Base-by-base conservation (phyloP, 805 yeast genomes). In the Ogataea minuta region DNA sequence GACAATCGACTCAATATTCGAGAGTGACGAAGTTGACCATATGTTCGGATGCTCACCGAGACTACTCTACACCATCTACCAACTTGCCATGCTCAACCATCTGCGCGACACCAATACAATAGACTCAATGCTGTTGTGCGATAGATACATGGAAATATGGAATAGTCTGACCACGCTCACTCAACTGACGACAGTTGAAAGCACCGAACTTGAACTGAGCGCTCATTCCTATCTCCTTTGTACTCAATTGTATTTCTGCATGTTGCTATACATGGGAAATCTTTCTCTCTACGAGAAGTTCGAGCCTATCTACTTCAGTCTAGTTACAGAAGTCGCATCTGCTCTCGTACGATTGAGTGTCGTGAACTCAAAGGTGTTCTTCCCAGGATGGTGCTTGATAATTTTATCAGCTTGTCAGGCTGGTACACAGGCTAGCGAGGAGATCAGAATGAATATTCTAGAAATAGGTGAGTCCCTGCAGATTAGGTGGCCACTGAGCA, bases 41-140 rank as follows among this genome's bases (percentile, higher is more conserved):
- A 52, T 62, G 57, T 53, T 58, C 44, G 67, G 67, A 4, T 61
- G 66, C 39, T 60, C 67, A 0, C 64, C 67, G 2, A 34, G 49
- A 29, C 46, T 63, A 10, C 35, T 61, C 3, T 35, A 48, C 34
- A 34, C 49, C 3, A 55, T 61, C 16, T 49, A 55, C 31, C 39
- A 50, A n/a, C 37, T 57, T 4, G 46, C 56, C 5, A 43, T 41
- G 26, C 37, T 54, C 7, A 52, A 50, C 28, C 46, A 53, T 28
- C 13, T 27, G 2, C 29, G 40, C 17, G 49, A 49, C 14, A 20
- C 24, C 3, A 28, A 24, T 5, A 9, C 21, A 3, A 31, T 52
- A 15, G 41, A 31, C 8, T 14, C 30, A 6, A 19, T 29, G 8
- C 24, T 33, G 13, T 36, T 29, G 21, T 11, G 25, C 10, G 30